Evolutionary conservation across 345 rosid genomes (phyloP), one percentile per base, ranked within the genome.

Genomic region (Mangifera indica): DNA sequence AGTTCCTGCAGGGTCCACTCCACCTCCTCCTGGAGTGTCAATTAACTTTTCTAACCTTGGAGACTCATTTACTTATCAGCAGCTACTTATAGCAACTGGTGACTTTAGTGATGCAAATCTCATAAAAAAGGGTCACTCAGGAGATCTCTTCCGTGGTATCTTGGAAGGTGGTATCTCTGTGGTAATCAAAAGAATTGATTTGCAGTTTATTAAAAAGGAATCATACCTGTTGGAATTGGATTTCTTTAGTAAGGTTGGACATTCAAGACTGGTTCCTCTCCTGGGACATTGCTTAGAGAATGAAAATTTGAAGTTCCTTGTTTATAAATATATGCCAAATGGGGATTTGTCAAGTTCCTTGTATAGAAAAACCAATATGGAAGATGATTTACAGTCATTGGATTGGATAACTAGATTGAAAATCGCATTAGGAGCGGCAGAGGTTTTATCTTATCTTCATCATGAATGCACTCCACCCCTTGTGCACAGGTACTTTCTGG

Each of bases 391-490:
- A 76, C 87, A 89, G 74, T 91, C 99, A 66, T 74, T 96, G 81
- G 98, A 93, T 84, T 96, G 99, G 99, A 96, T 96, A 56, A 96
- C 97, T 54, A 90, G 99, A 83, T 79, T 96, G 77, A 96, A 96
- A 77, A 88, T 96, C 66, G 99, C 98, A 67, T 87, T 81, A 63
- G 99, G 98, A 80, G 93, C 97, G 25, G 98, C 99, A 1, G 99
- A 96, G 79, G 97, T 83, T 73, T 81, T 96, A 40, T 82, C 88
- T 65, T 86, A 85, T 82, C 83, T 96, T 72, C 98, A 96, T 81
- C 99, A 96, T 69, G 99, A 96, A 86, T 89, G 97, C 72, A 80
- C 78, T 0, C 97, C 97, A 22, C 84, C 98, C 74, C 82, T 93
- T 22, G 98, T 93, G 77, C 99, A 96, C 84, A 88, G 99, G 98